Base-by-base conservation (phyloP, 2,329 filamentous ascomycete species). In the Fusarium sp. region DNA sequence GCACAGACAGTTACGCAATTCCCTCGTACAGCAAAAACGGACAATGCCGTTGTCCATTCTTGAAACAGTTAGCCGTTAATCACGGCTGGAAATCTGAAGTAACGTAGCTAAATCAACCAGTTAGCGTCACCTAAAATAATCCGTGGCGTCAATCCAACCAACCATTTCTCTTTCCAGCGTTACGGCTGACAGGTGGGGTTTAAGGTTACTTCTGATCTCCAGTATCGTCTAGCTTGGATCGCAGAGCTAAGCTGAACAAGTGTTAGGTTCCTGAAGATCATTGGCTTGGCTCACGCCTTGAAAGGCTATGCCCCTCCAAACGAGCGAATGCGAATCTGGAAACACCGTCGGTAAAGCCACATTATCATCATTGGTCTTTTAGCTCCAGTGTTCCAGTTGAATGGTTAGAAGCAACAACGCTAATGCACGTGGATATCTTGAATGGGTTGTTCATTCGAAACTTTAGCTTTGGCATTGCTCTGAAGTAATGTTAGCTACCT, bases 111-210 rank as follows among this genome's bases (percentile, higher is more conserved):
- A 40, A 9, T 6, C 9, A 27, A 1, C n/a, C 5, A 4, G 7
- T 30, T 59, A 30, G 57, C 12, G 30, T 56, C 16, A n/a, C 40
- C 29, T 3, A 56, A 45, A 43, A 58, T 59, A 56, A 16, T 30
- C 6, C 22, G 41, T 56, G 41, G 57, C 49, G 22, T n/a, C 24
- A 18, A 22, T 16, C 7, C 4, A 20, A 30, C n/a, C 6, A 43
- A 24, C 15, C 25, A 20, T 8, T 5, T 4, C 18, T 16, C 3
- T 11, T 29, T 25, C 45, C 34, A 49, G n/a, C 25, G 15, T 18
- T 40, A 52, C 32, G 30, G 40, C 40, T 45, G 40, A 27, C 57
- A 53, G 25, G 27, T 32, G 20, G 9, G 1, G 11, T 22, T 41
- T 22, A 52, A 58, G 25, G 32, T 43, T 32, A 52, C 45, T 38